These are phyloP conservation scores for Cicer chorassanicum DNA, from an alignment of 306 rosid genomes.

Conservation along the genomic window DNA sequence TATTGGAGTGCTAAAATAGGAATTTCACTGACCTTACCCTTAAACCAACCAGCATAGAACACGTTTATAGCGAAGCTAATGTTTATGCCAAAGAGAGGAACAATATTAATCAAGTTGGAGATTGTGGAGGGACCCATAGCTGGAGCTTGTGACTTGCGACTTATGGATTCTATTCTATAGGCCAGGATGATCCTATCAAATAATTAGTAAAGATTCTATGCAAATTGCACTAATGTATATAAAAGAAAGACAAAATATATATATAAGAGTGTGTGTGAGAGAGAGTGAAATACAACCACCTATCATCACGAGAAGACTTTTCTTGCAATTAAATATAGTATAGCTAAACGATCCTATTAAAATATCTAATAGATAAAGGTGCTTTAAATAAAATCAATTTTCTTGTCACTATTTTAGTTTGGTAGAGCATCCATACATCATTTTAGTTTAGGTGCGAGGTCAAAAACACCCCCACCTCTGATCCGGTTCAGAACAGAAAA, in stretches of 20 bases:
- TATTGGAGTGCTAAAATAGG: no score
- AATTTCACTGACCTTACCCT: background rate
- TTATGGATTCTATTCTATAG: background rate
- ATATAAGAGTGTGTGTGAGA: no score
- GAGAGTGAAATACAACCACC: background rate
- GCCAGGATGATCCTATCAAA: background rate
- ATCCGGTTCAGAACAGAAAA: background rate
- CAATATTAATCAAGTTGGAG: background rate
- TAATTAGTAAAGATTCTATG: background rate
- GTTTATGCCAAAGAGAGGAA: background rate
- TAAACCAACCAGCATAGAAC: background rate
- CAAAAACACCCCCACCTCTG: background rate
- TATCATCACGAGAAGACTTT: background rate
- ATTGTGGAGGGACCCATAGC: background rate
- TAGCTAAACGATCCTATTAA: background rate
- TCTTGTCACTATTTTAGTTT: slow-evolving; percentile 1
- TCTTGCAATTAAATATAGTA: background rate
- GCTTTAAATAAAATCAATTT: background rate
- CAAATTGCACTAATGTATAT: background rate
- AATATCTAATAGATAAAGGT: slow-evolving; percentile 1
- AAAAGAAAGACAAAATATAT: no score
- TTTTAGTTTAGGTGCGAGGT: slow-evolving; percentile 20
- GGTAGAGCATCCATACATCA: background rate
- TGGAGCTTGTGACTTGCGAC: background rate
- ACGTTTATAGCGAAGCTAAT: background rate